phyloP scores from a whole-genome alignment of 306 rosid genomes.

The Astragalus glycyphyllos region DNA sequence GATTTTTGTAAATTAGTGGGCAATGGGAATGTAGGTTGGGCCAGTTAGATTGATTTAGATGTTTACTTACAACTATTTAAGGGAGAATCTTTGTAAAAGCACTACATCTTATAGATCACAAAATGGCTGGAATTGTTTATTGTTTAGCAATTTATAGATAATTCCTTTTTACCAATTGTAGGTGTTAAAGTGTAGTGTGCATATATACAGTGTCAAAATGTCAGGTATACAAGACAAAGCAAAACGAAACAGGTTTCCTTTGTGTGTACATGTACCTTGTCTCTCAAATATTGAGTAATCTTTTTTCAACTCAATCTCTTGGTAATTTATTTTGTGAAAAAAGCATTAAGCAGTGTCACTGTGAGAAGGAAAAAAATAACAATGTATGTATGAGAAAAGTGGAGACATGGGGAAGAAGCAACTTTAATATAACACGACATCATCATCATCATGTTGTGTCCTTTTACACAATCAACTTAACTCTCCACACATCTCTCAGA shows the following conservation, averaged over 20 bases:
- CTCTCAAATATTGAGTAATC: slow-evolving; percentile 22
- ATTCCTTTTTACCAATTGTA: slow-evolving; percentile 41
- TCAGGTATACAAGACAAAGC: slow-evolving; percentile 44
- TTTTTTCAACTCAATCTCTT: too few relatives aligned
- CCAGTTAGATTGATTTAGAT: slow-evolving; percentile 3
- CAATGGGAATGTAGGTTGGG: background rate
- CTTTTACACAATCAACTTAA: slow-evolving; percentile 42
- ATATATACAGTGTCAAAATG: slow-evolving; percentile 42
- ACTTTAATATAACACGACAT: slow-evolving; percentile 39
- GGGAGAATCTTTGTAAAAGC: slow-evolving; percentile 31
- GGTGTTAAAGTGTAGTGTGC: slow-evolving; percentile 38
- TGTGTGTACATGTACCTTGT: slow-evolving; percentile 20
- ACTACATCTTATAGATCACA: slow-evolving; percentile 33
- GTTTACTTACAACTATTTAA: slow-evolving; percentile 20
- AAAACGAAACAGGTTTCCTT: slow-evolving; percentile 33
- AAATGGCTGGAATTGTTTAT: slow-evolving; percentile 42
- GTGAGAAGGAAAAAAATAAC: slow-evolving; percentile 21
- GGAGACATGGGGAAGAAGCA: slow-evolving; percentile 47
- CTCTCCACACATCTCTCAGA: slow-evolving; percentile 42
- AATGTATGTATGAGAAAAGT: slow-evolving; percentile 20
- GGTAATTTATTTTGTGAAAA: too few relatives aligned
- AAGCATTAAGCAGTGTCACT: background rate
- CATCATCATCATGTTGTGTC: slow-evolving; percentile 41
- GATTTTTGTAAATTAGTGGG: too few relatives aligned
- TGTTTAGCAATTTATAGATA: slow-evolving; percentile 39